phyloP scores from a whole-genome alignment of 352 stramenopile genomes.

The Phytopythium aichiense region DNA sequence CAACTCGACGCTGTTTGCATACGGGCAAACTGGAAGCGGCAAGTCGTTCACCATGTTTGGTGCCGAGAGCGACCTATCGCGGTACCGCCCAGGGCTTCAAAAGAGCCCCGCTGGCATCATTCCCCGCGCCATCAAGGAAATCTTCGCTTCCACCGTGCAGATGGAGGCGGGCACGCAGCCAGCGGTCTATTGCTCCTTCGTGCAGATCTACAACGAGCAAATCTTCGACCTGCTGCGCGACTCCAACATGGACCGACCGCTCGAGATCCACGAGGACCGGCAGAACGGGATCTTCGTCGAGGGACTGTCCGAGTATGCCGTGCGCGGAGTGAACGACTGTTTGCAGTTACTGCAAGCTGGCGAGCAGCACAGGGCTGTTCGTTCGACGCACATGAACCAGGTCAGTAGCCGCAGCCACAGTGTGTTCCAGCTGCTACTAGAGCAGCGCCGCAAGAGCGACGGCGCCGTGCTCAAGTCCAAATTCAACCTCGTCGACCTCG shows the following conservation, averaged over 20 bases:
- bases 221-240: constrained; percentile 89
- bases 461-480: constrained; percentile 85
- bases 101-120: constrained; percentile 87
- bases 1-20: constrained; percentile 84
- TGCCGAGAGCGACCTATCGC: constrained; percentile 60
- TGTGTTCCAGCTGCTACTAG: constrained; percentile 86
- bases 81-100: constrained; percentile 68
- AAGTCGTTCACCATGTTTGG: constrained; percentile 90
- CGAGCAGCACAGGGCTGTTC: constrained; percentile 85
- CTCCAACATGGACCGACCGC: constrained; percentile 54
- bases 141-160: constrained; percentile 68
- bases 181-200: constrained; percentile 78
- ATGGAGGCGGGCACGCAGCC: constrained; percentile 42
- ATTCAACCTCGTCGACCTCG: constrained; percentile 94
- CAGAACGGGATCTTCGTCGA: constrained; percentile 90
- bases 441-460: constrained; percentile 58
- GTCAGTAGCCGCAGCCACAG: constrained; percentile 88
- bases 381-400: constrained; percentile 90
- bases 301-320: constrained; percentile 89
- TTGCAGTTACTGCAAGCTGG: constrained; percentile 79
- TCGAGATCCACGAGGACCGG: constrained; percentile 85
- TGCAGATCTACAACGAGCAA: constrained; percentile 93
- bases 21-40: constrained; percentile 79
- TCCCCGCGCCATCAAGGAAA: constrained; percentile 85
- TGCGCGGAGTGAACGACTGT: constrained; percentile 81